phyloP scores from a whole-genome alignment of 768 basidiomycete genomes.

The Tulasnella sp. region DNA sequence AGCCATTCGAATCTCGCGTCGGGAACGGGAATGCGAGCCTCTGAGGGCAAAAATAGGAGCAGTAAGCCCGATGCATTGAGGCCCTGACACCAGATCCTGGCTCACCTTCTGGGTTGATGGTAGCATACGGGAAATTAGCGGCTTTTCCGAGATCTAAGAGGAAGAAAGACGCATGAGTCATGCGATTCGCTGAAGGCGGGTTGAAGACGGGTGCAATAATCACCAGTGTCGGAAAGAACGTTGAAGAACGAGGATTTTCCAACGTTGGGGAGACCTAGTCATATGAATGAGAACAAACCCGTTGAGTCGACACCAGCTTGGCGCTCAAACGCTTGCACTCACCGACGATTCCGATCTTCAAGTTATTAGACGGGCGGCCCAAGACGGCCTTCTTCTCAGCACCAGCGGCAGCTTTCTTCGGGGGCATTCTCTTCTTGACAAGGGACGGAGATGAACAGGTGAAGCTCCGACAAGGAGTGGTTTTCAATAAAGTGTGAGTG shows the following conservation, averaged over 20 bases:
- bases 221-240: conserved; percentile 81
- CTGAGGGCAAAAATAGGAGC: conserved; percentile 11
- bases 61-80: conserved; percentile 29
- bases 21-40: conserved; percentile 88
- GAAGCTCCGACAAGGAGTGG: not conserved
- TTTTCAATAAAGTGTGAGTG: not conserved
- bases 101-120: conserved; percentile 71
- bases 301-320: not conserved
- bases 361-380: conserved; percentile 90
- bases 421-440: conserved; percentile 56
- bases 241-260: conserved; percentile 99
- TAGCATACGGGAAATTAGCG: conserved; percentile 95
- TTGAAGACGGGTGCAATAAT: conserved; percentile 20
- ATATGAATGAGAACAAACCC: conserved; percentile 4
- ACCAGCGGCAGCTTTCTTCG: conserved; percentile 60
- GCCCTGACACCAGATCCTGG: conserved; percentile 15
- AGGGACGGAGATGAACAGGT: not conserved
- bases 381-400: conserved; percentile 78
- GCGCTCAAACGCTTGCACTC: conserved; percentile 30
- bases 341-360: conserved; percentile 99
- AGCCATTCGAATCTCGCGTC: conserved; percentile 94
- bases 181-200: conserved; percentile 16
- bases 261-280: conserved; percentile 81
- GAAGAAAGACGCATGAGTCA: not conserved
- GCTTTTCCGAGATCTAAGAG: conserved; percentile 74